Evolutionary conservation across 495 filamentous ascomycete species (phyloP).

Genomic region (Aspergillus olivimuriae): DNA sequence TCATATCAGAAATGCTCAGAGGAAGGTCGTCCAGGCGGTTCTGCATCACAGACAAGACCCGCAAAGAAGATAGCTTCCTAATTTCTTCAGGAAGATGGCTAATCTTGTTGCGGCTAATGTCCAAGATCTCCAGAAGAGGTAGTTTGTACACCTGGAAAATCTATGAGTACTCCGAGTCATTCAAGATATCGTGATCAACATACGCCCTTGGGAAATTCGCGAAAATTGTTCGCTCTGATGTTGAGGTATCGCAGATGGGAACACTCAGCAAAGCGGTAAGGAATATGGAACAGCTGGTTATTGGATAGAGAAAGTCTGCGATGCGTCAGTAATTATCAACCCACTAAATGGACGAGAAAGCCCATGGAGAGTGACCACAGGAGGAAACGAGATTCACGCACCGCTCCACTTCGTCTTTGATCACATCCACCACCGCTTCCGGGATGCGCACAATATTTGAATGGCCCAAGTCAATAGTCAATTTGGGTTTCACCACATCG

Average conservation of each 20-base stretch:
- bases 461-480: constrained; percentile 86
- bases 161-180: constrained; percentile 17
- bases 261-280: constrained; percentile 77
- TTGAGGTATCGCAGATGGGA: constrained; percentile 91
- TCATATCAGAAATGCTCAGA: constrained; percentile 78
- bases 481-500: constrained; percentile 63
- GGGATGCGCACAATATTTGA: constrained; percentile 75
- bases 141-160: constrained; percentile 63
- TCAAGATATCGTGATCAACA: constrained; percentile 17
- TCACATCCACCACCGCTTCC: constrained; percentile 83
- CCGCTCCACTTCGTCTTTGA: constrained; percentile 91
- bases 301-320: constrained; percentile 79
- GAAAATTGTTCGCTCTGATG: constrained; percentile 77
- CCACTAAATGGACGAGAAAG: too few species aligned
- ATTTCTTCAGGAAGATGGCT: constrained; percentile 71
- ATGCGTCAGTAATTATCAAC: too few species aligned
- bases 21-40: constrained; percentile 83
- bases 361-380: too few species aligned
- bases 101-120: constrained; percentile 82
- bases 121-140: constrained; percentile 82
- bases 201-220: constrained; percentile 81
- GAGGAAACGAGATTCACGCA: constrained; percentile 31
- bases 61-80: constrained; percentile 65
- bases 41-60: constrained; percentile 72
- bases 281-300: constrained; percentile 75